Percentiles rank a stretch among this genome's conserved stretches.
Conservation (phyloP, 2,329 filamentous ascomycete species). For the Fusarium heterosporum region DNA sequence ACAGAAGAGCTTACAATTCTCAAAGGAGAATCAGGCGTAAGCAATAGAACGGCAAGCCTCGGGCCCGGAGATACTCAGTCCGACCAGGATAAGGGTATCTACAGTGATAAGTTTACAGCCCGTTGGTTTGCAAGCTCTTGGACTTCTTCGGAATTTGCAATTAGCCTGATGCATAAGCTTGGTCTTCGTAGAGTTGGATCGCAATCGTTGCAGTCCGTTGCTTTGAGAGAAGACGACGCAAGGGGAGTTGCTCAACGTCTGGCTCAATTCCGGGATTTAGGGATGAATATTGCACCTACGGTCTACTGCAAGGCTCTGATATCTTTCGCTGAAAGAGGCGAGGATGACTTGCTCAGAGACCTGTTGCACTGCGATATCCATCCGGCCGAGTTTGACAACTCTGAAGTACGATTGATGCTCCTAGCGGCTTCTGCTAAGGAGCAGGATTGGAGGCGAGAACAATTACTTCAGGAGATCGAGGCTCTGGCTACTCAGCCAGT, state of each 20-base stretch:
- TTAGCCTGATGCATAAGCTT: conserved; percentile 76
- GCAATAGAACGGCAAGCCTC: background rate
- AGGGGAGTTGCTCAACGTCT: conserved; percentile 70
- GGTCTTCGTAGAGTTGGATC: conserved; percentile 80
- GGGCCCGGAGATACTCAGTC: background rate
- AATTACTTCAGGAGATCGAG: conserved; percentile 59
- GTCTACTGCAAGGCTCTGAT: conserved; percentile 75
- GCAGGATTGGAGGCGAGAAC: conserved; percentile 56
- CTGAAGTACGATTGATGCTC: conserved; percentile 55
- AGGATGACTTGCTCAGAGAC: conserved; percentile 61
- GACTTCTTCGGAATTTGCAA: conserved; percentile 77
- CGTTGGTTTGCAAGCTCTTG: conserved; percentile 81
- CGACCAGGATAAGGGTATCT: conserved; percentile 35
- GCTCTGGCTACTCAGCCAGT: conserved; percentile 16
- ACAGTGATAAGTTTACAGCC: conserved; percentile 72
- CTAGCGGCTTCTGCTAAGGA: conserved; percentile 48
- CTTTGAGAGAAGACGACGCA: conserved; percentile 69
- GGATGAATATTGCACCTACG: conserved; percentile 71
- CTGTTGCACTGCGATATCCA: conserved; percentile 64
- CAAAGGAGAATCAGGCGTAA: conserved; percentile 2
- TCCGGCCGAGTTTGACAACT: conserved; percentile 66
- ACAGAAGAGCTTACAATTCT: conserved; percentile 52
- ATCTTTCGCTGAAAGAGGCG: conserved; percentile 69
- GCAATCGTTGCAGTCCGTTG: conserved; percentile 81
- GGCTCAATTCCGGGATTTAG: conserved; percentile 67